Percentiles rank a stretch among this genome's conserved stretches.
Conservation (phyloP, 2,329 filamentous ascomycete species). For the Pestalotiopsis sp. region DNA sequence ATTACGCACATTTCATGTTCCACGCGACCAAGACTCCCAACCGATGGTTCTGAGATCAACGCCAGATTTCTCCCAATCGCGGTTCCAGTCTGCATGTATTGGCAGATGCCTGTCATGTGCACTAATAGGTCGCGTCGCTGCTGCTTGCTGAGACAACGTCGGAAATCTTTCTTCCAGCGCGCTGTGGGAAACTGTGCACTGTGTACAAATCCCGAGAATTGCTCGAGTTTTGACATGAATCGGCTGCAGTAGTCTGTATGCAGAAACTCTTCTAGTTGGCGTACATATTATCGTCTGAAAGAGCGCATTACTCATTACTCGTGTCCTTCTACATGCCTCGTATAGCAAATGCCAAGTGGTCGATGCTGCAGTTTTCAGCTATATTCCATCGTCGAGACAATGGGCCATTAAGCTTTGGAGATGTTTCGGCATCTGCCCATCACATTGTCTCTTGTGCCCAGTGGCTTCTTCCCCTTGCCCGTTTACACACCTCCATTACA, state of each 20-base stretch:
- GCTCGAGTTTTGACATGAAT: not conserved
- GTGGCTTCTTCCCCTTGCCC: not conserved
- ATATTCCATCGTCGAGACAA: not conserved
- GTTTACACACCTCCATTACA: not conserved
- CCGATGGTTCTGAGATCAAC: conserved; percentile 1
- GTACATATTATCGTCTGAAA: not conserved
- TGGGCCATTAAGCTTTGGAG: not conserved
- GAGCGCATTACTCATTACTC: not conserved
- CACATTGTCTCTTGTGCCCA: not conserved
- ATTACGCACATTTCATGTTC: not conserved
- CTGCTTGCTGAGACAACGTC: not conserved
- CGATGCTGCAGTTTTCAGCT: not conserved
- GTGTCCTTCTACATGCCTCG: not conserved
- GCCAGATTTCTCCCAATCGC: not conserved
- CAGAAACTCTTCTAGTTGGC: not conserved
- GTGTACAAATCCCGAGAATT: not conserved
- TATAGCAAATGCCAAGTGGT: not conserved
- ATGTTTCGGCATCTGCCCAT: not conserved
- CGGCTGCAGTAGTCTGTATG: not conserved
- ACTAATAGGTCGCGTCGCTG: not conserved
- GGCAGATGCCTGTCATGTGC: not conserved
- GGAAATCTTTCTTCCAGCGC: not conserved
- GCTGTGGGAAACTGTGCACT: not conserved
- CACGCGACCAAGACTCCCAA: conserved; percentile 11
- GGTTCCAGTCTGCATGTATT: not conserved